Conservation (phyloP, 1,284 basidiomycete genomes). For the Cutaneotrichosporon spelunceum region DNA sequence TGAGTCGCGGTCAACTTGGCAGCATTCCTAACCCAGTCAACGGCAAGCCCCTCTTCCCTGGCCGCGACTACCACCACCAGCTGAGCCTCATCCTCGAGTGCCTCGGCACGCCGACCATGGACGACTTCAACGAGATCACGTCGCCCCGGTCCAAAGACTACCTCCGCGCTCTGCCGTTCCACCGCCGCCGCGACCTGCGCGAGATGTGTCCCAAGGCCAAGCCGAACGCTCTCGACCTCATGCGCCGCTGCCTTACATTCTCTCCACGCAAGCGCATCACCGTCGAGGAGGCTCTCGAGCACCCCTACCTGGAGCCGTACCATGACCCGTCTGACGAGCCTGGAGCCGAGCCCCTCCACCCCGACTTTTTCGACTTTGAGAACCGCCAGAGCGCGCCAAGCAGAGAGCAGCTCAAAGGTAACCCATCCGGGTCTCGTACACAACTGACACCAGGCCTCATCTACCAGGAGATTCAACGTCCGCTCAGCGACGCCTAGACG, state of each 20-base stretch:
- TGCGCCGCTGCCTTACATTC: constrained; percentile 84
- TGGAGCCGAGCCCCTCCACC: constrained; percentile 70
- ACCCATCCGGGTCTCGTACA: constrained; percentile 16
- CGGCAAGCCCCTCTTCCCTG: constrained; percentile 85
- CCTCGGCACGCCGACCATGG: constrained; percentile 59
- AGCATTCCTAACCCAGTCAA: constrained; percentile 54
- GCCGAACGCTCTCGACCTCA: constrained; percentile 80
- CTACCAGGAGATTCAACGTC: constrained; percentile 51
- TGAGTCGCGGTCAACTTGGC: constrained; percentile 30
- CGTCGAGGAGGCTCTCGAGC: constrained; percentile 81
- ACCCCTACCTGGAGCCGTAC: constrained; percentile 90
- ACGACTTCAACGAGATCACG: constrained; percentile 65
- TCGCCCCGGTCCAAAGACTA: constrained; percentile 66
- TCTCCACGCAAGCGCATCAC: constrained; percentile 86
- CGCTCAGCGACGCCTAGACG: constrained; percentile 30
- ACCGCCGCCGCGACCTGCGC: constrained; percentile 75
- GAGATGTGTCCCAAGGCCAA: constrained; percentile 77
- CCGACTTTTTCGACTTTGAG: constrained; percentile 88
- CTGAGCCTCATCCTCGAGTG: constrained; percentile 60
- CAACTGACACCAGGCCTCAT: constrained; percentile 45
- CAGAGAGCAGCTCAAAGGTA: constrained; percentile 55
- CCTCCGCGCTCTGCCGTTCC: constrained; percentile 77
- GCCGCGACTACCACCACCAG: constrained; percentile 57
- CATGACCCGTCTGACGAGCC: constrained; percentile 88
- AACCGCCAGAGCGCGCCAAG: constrained; percentile 53